Percentiles rank a stretch among this genome's conserved stretches.
Conservation (phyloP, 306 rosid species). For the Ziziphus jujuba region DNA sequence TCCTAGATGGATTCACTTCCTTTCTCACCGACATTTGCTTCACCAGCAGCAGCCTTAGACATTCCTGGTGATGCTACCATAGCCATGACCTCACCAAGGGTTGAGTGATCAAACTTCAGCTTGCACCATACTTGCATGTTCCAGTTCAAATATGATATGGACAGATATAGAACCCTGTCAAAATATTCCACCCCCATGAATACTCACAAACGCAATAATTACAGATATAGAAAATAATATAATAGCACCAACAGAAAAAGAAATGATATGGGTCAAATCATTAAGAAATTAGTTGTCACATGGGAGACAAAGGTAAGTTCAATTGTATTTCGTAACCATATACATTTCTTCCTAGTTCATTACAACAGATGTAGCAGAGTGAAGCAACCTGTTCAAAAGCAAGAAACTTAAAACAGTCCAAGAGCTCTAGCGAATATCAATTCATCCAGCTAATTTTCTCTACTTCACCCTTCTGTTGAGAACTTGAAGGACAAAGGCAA, state of each 20-base stretch:
- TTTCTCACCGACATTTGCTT: slow-evolving; percentile 27
- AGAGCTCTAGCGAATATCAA: not conserved
- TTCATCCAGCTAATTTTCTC: not conserved
- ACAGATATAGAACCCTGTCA: slow-evolving; percentile 77
- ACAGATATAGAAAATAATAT: too few species aligned
- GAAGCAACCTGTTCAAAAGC: not conserved
- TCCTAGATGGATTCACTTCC: slow-evolving; percentile 24
- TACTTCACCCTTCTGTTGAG: not conserved
- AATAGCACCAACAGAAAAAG: not conserved
- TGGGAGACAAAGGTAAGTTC: not conserved
- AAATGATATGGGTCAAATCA: not conserved
- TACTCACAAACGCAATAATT: too few species aligned
- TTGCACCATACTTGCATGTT: slow-evolving; percentile 82
- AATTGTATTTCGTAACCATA: not conserved
- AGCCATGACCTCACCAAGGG: slow-evolving; percentile 93
- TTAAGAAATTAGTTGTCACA: not conserved
- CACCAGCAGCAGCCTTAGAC: slow-evolving; percentile 31
- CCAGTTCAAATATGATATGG: slow-evolving; percentile 92
- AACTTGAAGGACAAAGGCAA: not conserved
- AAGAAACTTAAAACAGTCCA: not conserved
- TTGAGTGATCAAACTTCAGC: slow-evolving; percentile 96
- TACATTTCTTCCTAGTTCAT: not conserved
- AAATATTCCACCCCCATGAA: slow-evolving; percentile 16
- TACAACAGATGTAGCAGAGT: not conserved
- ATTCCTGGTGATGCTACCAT: slow-evolving; percentile 54